Evolutionary conservation across 1,139 yeast species (phyloP).

Genomic region (Yamadazyma kanchanaburiensis): DNA sequence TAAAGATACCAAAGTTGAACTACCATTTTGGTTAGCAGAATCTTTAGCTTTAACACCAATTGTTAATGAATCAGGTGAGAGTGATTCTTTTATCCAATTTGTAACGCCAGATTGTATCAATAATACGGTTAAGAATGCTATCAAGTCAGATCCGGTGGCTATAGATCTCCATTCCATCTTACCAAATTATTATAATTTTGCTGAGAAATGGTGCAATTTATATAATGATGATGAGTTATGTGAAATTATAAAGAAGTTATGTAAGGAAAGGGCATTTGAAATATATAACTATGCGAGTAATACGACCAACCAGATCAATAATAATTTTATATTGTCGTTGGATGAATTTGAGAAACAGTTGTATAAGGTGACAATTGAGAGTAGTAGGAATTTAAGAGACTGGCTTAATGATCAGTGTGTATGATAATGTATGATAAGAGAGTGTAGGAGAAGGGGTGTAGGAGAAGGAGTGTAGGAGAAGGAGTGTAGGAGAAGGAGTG

Average conservation of each 20-base stretch:
- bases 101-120: slow-evolving; percentile 67
- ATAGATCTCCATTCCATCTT: slow-evolving; percentile 69
- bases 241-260: slow-evolving; percentile 49
- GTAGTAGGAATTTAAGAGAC: slow-evolving; percentile 58
- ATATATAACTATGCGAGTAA: slow-evolving; percentile 71
- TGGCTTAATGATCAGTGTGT: slow-evolving; percentile 41
- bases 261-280: slow-evolving; percentile 63
- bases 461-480: too few relatives aligned
- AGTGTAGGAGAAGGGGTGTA: too few relatives aligned
- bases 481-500: too few relatives aligned
- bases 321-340: slow-evolving; percentile 57
- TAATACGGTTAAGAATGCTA: slow-evolving; percentile 68
- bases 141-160: slow-evolving; percentile 67
- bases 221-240: slow-evolving; percentile 65
- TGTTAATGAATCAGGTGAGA: slow-evolving; percentile 41
- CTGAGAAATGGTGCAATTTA: slow-evolving; percentile 71
- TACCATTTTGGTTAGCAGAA: slow-evolving; percentile 90
- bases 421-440: slow-evolving; percentile 8
- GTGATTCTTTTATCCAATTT: slow-evolving; percentile 59
- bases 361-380: slow-evolving; percentile 57
- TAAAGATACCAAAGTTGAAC: slow-evolving; percentile 65
- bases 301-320: slow-evolving; percentile 38
- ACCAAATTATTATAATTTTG: slow-evolving; percentile 64
- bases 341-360: slow-evolving; percentile 73
- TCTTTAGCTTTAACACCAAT: slow-evolving; percentile 59